Conservation (phyloP, 2,329 filamentous ascomycete genomes). For the Beauveria pseudobassiana region DNA sequence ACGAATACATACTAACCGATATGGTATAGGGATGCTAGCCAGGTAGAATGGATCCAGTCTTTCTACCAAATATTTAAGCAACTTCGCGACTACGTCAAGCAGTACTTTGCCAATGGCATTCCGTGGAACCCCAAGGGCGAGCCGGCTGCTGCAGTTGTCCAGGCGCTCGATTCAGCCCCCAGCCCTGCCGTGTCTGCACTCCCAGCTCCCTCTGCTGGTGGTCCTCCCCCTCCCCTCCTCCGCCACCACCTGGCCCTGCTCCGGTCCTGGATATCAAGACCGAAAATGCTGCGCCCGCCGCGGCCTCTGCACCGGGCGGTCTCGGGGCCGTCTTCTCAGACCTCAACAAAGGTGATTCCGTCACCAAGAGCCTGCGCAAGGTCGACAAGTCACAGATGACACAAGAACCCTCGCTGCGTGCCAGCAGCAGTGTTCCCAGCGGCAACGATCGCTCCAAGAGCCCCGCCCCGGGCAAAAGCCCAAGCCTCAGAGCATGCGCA, state of each 20-base stretch:
- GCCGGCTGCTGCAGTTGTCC: slow-evolving; percentile 59
- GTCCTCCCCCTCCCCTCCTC: slow-evolving; percentile 51
- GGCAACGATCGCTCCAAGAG: slow-evolving; percentile 63
- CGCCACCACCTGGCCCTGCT: slow-evolving; percentile 60
- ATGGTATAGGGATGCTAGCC: slow-evolving; percentile 58
- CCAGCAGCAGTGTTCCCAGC: slow-evolving; percentile 61
- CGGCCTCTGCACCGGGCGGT: slow-evolving; percentile 45
- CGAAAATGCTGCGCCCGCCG: slow-evolving; percentile 19
- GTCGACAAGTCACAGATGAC: slow-evolving; percentile 96
- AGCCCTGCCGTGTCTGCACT: slow-evolving; percentile 35
- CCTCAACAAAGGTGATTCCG: slow-evolving; percentile 79
- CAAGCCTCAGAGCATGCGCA: slow-evolving; percentile 77
- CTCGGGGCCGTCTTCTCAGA: slow-evolving; percentile 87
- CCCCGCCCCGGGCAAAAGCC: slow-evolving; percentile 82
- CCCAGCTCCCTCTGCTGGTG: slow-evolving; percentile 44
- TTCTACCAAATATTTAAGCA: slow-evolving; percentile 88
- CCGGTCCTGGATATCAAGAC: slow-evolving; percentile 56
- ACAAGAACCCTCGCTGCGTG: slow-evolving; percentile 81
- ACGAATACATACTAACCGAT: neutral
- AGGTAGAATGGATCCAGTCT: slow-evolving; percentile 84
- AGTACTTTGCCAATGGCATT: slow-evolving; percentile 71
- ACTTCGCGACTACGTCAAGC: slow-evolving; percentile 75
- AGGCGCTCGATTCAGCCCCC: slow-evolving; percentile 43
- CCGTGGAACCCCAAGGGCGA: slow-evolving; percentile 78
- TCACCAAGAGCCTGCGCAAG: slow-evolving; percentile 84